Percentiles rank a stretch among this genome's conserved stretches.
phyloP scores from a whole-genome alignment of 257 asterid genomes.

The Cordia subcordata region DNA sequence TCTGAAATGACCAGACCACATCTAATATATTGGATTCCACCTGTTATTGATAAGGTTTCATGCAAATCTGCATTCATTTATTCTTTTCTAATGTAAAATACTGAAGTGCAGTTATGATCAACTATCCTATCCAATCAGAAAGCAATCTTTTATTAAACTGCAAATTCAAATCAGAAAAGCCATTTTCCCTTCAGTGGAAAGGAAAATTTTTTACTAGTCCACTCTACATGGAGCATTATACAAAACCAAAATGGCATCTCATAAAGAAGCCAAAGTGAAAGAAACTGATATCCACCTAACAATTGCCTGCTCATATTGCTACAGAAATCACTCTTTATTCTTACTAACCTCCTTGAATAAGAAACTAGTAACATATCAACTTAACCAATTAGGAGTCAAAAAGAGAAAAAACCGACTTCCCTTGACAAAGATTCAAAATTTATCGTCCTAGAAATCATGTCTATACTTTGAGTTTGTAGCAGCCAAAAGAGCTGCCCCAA shows the following conservation, averaged over 20 bases:
- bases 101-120: not conserved
- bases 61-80: conserved; percentile 1
- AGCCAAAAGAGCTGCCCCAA: conserved; percentile 86
- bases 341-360: too few species aligned
- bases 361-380: too few species aligned
- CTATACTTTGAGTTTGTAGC: conserved; percentile 64
- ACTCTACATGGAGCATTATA: too few species aligned
- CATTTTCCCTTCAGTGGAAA: too few species aligned
- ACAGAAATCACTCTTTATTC: too few species aligned
- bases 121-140: too few species aligned
- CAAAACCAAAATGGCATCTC: conserved; percentile 2
- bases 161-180: too few species aligned
- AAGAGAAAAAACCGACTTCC: not conserved
- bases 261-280: conserved; percentile 6
- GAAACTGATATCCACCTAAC: conserved; percentile 5
- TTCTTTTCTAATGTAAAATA: conserved; percentile 5
- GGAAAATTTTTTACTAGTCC: too few species aligned
- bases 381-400: too few species aligned
- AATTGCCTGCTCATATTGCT: too few species aligned
- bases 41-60: not conserved
- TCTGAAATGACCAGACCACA: conserved; percentile 30
- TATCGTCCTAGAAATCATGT: conserved; percentile 26
- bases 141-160: too few species aligned
- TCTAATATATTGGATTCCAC: conserved; percentile 16
- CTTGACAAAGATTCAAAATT: not conserved